Evolutionary conservation across 768 basidiomycete species (phyloP), one percentile per base, ranked within the genome.

Genomic region (Galerina sulciceps): DNA sequence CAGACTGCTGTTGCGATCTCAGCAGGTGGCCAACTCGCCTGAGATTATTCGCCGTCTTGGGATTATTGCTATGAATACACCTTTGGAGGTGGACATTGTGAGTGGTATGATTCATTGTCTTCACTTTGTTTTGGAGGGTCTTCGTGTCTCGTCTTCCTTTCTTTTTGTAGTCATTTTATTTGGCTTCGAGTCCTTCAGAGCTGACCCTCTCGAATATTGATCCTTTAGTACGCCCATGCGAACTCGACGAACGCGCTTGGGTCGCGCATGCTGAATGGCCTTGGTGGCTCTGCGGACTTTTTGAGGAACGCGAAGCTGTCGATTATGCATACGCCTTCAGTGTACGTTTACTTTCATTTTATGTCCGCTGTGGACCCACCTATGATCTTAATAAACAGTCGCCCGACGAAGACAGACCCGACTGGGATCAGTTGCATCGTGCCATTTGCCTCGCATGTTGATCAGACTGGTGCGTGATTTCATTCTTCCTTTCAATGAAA

Each of bases 181-280:
- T 31, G 26, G 8, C 4, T 31, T 8, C 8, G 26, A 31, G 26
- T 31, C 8, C 26, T 4, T 2, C 8, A 8, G 8, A 31, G 26
- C 26, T 31, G 26, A 31, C 26, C 8, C 26, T 31, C 8, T 31
- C 8, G n/a, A 31, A 31, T 31, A 31, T 31, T 31, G 26, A 31
- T 8, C 26, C 8, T 31, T 13, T 50, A 79, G 77, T 81, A 82
- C 61, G 80, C 75, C 10, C 81, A 82, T 52, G 81, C 81, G 3
- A 82, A 82, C 69, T 80, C 79, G n/a, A 82, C 81, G 0, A 76
- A 76, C 57, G 80, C 79, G 2, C 71, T 80, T n/a, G 80, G 81
- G 18, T 81, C 79, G 1, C 60, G 80, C 38, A 82, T 82, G 81
- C 66, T 82, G 45, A 82, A 82, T 59, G 80, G 81, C 11, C 65